Evolutionary conservation across 148 eudicot genomes (phyloP), one percentile per base, ranked within the genome.

Genomic region (Rhododendron molle): DNA sequence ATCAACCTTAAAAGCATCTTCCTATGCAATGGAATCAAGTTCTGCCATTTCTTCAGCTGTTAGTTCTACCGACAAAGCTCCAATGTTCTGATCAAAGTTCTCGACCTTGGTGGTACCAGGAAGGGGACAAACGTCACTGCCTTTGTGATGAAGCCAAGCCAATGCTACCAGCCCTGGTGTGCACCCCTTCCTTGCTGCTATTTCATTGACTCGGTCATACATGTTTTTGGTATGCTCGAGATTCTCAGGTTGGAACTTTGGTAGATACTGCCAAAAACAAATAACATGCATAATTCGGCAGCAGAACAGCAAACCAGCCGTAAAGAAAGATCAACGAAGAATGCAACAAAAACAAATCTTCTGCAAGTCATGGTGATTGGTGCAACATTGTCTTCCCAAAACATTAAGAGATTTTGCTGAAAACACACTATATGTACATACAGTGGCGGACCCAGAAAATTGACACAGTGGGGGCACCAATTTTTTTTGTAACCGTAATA

Each of bases 71-170:
- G 69, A 78, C 82, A 85, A 65, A 60, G 83, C 87, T 76, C 78
- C 78, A 40, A 85, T 76, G 81, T 85, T 85, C 34, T 65, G 83
- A 32, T 85, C 36, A 28, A 85, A 79, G 77, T 85, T 85, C 30
- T 65, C 49, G 26, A 85, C 12, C 83, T 85, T 78, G 82, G 86
- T 85, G 23, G 87, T 85, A 12, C 87, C 83, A 14, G 83, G 87
- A 32, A 80, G 80, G 11, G 87, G 87, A 52, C 83, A 77, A 49
- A 85, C 86, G 21, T 85, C 82, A 1, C 54, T 30, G 2, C 86
- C 82, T 43, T 85, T 81, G 62, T 80, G 87, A 46, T 65, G 78
- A 23, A 85, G 78, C 87, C 87, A 85, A 46, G 87, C 87, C 74
- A 85, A 32, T 26, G 87, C 87, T 46, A 85, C 49, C 78, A 80